Evolutionary conservation across 495 filamentous ascomycete species (phyloP).

Genomic region (Talaromyces nanjingensis): DNA sequence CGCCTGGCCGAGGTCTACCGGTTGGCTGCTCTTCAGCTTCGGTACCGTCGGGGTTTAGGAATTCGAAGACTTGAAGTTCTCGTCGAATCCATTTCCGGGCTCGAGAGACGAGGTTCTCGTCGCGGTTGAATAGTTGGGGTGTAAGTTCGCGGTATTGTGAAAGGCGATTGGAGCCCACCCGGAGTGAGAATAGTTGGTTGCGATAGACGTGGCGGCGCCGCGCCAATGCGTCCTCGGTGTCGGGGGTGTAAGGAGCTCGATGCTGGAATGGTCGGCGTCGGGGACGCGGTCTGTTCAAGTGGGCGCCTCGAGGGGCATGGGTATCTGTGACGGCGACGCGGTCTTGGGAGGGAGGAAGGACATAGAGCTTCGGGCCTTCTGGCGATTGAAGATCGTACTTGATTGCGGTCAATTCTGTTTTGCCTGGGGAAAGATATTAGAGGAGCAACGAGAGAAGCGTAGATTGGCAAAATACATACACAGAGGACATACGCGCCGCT

Average conservation of each 20-base stretch:
- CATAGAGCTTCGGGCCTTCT: conserved; percentile 48
- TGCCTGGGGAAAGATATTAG: conserved; percentile 33
- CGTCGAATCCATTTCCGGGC: conserved; percentile 85
- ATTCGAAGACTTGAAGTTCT: conserved; percentile 82
- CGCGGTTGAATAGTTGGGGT: conserved; percentile 54
- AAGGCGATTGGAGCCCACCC: conserved; percentile 76
- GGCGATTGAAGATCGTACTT: conserved; percentile 53
- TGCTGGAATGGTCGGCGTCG: conserved; percentile 18
- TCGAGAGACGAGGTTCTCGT: conserved; percentile 65
- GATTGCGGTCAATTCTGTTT: conserved; percentile 59
- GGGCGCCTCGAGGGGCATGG: neutral
- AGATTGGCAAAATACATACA: conserved; percentile 37
- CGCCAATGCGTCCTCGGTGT: conserved; percentile 52
- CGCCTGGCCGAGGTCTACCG: conserved; percentile 22
- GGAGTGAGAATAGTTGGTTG: conserved; percentile 68
- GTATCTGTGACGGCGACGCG: conserved; percentile 6
- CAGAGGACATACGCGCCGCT: conserved; percentile 66
- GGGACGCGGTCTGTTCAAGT: conserved; percentile 4
- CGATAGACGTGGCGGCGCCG: conserved; percentile 71
- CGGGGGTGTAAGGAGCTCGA: conserved; percentile 17
- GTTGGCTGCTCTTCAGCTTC: conserved; percentile 10
- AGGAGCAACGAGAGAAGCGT: conserved; percentile 2
- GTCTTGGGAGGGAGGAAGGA: conserved; percentile 25
- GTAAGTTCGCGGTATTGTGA: conserved; percentile 74
- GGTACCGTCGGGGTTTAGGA: conserved; percentile 44